phyloP scores from a whole-genome alignment of 73 alveolate genomes.

The Paramecium primaurelia region DNA sequence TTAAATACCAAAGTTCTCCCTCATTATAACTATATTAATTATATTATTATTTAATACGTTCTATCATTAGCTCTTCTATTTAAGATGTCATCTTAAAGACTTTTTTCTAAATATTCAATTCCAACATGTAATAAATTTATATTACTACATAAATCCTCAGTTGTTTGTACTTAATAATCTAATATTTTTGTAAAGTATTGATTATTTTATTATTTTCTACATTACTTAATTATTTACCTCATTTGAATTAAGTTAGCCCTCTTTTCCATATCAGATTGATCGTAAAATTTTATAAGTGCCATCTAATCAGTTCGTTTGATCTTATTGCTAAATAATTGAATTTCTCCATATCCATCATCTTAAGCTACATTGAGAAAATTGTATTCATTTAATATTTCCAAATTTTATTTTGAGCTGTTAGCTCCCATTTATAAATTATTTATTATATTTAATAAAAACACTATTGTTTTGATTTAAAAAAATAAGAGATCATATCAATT shows the following conservation, averaged over 20 bases:
- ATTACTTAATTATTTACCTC: not conserved
- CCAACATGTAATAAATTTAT: conserved; percentile 18
- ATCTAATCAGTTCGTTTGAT: not conserved
- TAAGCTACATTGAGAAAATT: not conserved
- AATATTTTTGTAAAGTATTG: not conserved
- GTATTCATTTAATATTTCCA: not conserved
- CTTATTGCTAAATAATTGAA: not conserved
- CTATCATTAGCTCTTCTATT: not conserved
- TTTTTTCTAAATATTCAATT: conserved; percentile 14
- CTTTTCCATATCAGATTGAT: not conserved
- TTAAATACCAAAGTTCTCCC: conserved; percentile 5
- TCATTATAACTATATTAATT: not conserved
- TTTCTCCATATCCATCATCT: not conserved
- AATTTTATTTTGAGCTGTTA: conserved; percentile 14
- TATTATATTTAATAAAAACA: not conserved
- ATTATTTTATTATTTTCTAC: not conserved
- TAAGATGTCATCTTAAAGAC: not conserved
- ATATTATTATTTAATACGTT: not conserved
- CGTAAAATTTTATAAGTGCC: not conserved
- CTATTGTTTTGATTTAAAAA: not conserved
- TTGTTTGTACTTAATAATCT: not conserved
- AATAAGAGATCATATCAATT: not conserved
- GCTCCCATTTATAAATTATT: conserved; percentile 22
- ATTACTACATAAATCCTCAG: not conserved
- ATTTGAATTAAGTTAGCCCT: not conserved